Evolutionary conservation across 2,329 filamentous ascomycete species (phyloP).

Genomic region (Penicillium sp.): DNA sequence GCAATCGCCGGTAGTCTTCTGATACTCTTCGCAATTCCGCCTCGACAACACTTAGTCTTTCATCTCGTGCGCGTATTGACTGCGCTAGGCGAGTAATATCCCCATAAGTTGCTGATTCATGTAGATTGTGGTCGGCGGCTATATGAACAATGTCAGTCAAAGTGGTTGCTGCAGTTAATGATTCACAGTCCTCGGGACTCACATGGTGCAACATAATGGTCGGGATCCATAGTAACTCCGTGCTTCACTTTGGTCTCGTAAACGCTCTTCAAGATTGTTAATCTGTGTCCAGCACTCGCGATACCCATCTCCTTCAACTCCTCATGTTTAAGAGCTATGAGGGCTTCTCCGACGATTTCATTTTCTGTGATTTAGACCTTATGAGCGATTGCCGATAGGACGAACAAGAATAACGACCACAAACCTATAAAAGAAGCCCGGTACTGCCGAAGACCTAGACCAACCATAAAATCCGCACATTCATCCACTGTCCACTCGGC

Average conservation of each 20-base stretch:
- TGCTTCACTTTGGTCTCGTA: slow-evolving; percentile 96
- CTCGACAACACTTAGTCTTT: slow-evolving; percentile 80
- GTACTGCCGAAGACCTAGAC: slow-evolving; percentile 77
- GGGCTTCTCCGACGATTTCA: slow-evolving; percentile 85
- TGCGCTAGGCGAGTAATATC: slow-evolving; percentile 89
- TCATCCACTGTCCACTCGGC: slow-evolving; percentile 71
- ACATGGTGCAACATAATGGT: slow-evolving; percentile 93
- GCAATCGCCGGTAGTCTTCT: slow-evolving; percentile 81
- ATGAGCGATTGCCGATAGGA: slow-evolving; percentile 7
- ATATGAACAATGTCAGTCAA: slow-evolving; percentile 14
- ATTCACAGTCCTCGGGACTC: slow-evolving; percentile 38
- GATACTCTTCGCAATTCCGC: slow-evolving; percentile 76
- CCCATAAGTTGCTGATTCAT: slow-evolving; percentile 83
- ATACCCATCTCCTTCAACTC: slow-evolving; percentile 96
- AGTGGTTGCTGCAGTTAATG: not conserved
- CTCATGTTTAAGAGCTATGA: slow-evolving; percentile 83
- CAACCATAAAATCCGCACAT: slow-evolving; percentile 81
- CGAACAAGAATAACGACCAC: slow-evolving; percentile 30
- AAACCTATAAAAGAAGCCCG: slow-evolving; percentile 76
- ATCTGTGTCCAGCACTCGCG: slow-evolving; percentile 82
- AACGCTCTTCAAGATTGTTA: slow-evolving; percentile 92
- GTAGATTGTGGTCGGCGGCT: slow-evolving; percentile 89
- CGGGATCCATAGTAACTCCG: slow-evolving; percentile 82
- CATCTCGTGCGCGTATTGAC: slow-evolving; percentile 83
- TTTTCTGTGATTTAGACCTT: slow-evolving; percentile 61